Evolutionary conservation across 2,329 filamentous ascomycete genomes (phyloP).

Genomic region (Neonectria faginata): DNA sequence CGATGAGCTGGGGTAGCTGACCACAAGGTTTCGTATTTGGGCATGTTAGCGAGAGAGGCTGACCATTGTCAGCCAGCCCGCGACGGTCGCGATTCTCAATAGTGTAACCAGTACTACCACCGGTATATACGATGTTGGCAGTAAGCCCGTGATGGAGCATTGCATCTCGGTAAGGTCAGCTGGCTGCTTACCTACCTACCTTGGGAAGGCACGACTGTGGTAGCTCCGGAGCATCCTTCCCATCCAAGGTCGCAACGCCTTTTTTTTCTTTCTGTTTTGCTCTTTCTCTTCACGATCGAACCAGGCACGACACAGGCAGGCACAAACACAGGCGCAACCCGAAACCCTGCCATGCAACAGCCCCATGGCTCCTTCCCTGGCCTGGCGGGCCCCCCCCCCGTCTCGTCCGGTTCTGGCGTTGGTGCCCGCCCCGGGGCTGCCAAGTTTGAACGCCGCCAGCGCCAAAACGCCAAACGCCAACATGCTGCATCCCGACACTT

Average conservation of each 20-base stretch:
- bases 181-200: neutral
- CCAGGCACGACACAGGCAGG: neutral
- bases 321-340: constrained; percentile 12
- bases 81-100: too few relatives aligned
- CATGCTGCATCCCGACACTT: constrained; percentile 22
- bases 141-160: neutral
- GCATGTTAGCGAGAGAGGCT: neutral
- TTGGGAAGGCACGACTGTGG: constrained; percentile 2
- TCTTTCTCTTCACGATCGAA: neutral
- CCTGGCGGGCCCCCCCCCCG: neutral
- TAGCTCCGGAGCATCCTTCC: constrained; percentile 19
- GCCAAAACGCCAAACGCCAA: constrained; percentile 21
- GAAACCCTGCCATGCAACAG: constrained; percentile 13
- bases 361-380: constrained; percentile 15
- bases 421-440: constrained; percentile 2
- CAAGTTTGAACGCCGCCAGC: constrained; percentile 9
- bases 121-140: neutral
- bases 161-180: constrained; percentile 4
- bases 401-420: neutral
- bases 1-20: constrained; percentile 16
- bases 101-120: neutral
- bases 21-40: constrained; percentile 6
- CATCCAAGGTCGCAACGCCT: constrained; percentile 16
- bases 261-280: neutral
- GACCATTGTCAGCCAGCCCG: neutral